Percentiles rank a stretch among this genome's conserved stretches.
Evolutionary conservation across 2,329 filamentous ascomycete genomes (phyloP).

Genomic region (Talaromyces sp.): DNA sequence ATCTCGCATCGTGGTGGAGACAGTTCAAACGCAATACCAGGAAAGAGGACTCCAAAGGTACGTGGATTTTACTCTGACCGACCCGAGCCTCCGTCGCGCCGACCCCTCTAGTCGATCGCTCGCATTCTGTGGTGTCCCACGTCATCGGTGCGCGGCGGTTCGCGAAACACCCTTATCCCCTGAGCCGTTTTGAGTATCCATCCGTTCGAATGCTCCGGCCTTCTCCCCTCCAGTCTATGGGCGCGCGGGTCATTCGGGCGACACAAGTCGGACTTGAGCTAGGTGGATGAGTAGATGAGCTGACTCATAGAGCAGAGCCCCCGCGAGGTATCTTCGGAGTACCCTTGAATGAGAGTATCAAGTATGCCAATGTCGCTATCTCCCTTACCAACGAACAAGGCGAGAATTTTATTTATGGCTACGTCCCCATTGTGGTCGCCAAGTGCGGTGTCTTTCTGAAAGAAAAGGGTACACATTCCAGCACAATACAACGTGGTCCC

Average conservation of each 20-base stretch:
- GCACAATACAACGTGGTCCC: too few relatives aligned
- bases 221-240: neutral
- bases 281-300: neutral
- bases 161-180: neutral
- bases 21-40: slow-evolving; percentile 77
- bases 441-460: slow-evolving; percentile 98
- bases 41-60: slow-evolving; percentile 66
- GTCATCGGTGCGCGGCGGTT: neutral
- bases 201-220: too few relatives aligned
- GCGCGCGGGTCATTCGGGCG: neutral
- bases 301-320: slow-evolving; percentile 26
- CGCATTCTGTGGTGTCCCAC: slow-evolving; percentile 2
- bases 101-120: neutral
- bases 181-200: neutral
- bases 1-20: slow-evolving; percentile 97
- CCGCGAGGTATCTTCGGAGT: slow-evolving; percentile 89
- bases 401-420: slow-evolving; percentile 96
- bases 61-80: slow-evolving; percentile 17
- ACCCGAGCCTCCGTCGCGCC: neutral
- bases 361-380: slow-evolving; percentile 97
- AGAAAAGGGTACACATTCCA: slow-evolving; percentile 77
- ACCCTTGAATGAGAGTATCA: slow-evolving; percentile 89
- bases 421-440: slow-evolving; percentile 96
- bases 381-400: slow-evolving; percentile 91
- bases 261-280: neutral